Percentiles rank a stretch among this genome's conserved stretches.
Conservation (phyloP, 2,329 filamentous ascomycete species). For the Pseudogymnoascus verrucosus region DNA sequence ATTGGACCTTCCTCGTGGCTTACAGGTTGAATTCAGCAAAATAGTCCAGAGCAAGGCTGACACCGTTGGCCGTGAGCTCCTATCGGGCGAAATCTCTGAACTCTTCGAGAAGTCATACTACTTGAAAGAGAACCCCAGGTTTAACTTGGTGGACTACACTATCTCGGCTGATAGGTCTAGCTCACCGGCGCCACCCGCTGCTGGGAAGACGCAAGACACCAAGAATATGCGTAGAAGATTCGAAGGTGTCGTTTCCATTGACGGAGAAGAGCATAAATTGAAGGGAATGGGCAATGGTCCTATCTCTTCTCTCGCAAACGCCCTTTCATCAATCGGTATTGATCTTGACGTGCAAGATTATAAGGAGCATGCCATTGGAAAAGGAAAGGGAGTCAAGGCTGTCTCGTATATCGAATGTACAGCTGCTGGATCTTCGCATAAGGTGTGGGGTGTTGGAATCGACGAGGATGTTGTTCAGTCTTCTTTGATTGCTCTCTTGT, state of each 20-base stretch:
- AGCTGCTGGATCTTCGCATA: conserved; percentile 55
- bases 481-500: conserved; percentile 76
- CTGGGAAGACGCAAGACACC: conserved; percentile 67
- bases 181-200: conserved; percentile 60
- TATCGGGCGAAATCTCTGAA: conserved; percentile 72
- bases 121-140: conserved; percentile 73
- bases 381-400: conserved; percentile 77
- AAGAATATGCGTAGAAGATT: conserved; percentile 75
- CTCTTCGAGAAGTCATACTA: conserved; percentile 89
- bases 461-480: conserved; percentile 90
- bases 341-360: conserved; percentile 89
- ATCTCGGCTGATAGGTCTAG: conserved; percentile 76
- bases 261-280: conserved; percentile 70
- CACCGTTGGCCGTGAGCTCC: conserved; percentile 71
- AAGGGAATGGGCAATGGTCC: conserved; percentile 81
- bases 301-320: conserved; percentile 79
- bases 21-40: conserved; percentile 85
- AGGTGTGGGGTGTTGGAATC: conserved; percentile 85
- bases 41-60: conserved; percentile 81
- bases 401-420: conserved; percentile 92
- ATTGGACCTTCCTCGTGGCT: conserved; percentile 83
- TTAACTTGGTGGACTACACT: conserved; percentile 83
- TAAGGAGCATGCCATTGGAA: conserved; percentile 89
- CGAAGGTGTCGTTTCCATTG: conserved; percentile 74
- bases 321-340: conserved; percentile 69